phyloP scores from a whole-genome alignment of 257 asterid genomes.

The Cruciata laevipes region DNA sequence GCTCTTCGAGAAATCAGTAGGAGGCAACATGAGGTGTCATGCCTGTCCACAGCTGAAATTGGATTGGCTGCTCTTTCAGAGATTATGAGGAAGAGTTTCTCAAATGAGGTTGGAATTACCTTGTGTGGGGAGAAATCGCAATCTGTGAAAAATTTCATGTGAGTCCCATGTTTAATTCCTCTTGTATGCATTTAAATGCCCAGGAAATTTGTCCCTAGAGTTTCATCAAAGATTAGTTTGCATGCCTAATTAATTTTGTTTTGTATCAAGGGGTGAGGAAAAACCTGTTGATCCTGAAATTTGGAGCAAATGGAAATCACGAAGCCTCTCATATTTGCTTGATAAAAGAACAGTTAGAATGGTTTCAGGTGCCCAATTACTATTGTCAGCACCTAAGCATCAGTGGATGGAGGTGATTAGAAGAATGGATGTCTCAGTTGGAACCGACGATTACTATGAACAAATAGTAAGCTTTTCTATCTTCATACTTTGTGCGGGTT shows the following conservation, averaged over 20 bases:
- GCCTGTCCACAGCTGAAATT: conserved; percentile 37
- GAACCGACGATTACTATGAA: conserved; percentile 33
- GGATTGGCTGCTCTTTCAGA: conserved; percentile 41
- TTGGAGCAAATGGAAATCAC: conserved; percentile 61
- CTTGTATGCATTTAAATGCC: not conserved
- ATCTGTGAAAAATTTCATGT: conserved; percentile 30
- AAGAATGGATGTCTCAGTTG: conserved; percentile 36
- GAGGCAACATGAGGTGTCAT: conserved; percentile 41
- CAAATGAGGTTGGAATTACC: conserved; percentile 24
- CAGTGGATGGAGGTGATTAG: conserved; percentile 62
- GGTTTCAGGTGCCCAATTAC: conserved; percentile 66
- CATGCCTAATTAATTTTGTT: conserved; percentile 10
- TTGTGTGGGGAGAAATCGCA: conserved; percentile 21
- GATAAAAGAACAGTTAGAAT: conserved; percentile 68
- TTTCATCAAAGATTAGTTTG: not conserved
- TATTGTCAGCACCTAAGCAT: conserved; percentile 50
- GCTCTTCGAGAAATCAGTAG: conserved; percentile 39
- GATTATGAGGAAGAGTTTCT: conserved; percentile 24
- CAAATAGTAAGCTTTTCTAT: conserved; percentile 39
- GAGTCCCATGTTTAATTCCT: conserved; percentile 12
- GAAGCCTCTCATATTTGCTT: conserved; percentile 63
- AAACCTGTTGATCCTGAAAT: conserved; percentile 31
- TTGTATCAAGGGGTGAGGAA: conserved; percentile 45
- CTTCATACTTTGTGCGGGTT: conserved; percentile 1
- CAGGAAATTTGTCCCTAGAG: not conserved